Base-by-base conservation (phyloP, 768 basidiomycete species). In the Hypholoma sublateritium region DNA sequence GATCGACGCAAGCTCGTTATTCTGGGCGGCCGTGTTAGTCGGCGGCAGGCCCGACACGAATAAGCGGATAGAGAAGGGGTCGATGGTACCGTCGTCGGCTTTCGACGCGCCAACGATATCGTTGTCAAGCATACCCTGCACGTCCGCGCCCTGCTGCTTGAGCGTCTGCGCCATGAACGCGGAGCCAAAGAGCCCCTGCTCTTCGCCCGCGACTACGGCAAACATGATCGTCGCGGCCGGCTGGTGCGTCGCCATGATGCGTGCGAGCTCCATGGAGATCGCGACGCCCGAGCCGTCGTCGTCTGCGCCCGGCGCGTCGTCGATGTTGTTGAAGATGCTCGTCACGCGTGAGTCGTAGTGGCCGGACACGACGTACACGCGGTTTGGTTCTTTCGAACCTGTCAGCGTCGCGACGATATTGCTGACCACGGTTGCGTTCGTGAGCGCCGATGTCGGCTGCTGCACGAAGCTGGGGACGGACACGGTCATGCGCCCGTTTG, bases 51-150 rank as follows among this genome's bases (percentile, higher is more conserved):
- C 81, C 43, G 79, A 74, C 4, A 74, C 73, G 59, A 81, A 84
- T 72, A 84, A 75, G 4, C 82, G 72, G 59, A 83, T 77, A 57
- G 76, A 75, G 59, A 76, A 76, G 5, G 79, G 76, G 55, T 82
- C 80, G 21, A 61, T 65, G 16, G 73, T 71, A 3, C 78, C 77
- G 41, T 80, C 76, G 59, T 82, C 81, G 8, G 67, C 80, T 47
- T 75, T 79, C 11, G 80, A 73, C 48, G 78, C 78, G 1, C 82
- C 81, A 6, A 83, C 80, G 58, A 83, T 83, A 60, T 83, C 82
- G 61, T 83, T 83, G 60, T 82, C 76, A 52, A 82, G 68, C 82
- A 82, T 82, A 17, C 80, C 82, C 62, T 84, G 81, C 4, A 83
- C 78, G 60, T 83, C 78, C 3, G 73, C 73, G 11, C 79, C 74